These are phyloP conservation scores for Penicillium mononematosum DNA, from an alignment of 495 filamentous ascomycete genomes.

Conservation along the genomic window DNA sequence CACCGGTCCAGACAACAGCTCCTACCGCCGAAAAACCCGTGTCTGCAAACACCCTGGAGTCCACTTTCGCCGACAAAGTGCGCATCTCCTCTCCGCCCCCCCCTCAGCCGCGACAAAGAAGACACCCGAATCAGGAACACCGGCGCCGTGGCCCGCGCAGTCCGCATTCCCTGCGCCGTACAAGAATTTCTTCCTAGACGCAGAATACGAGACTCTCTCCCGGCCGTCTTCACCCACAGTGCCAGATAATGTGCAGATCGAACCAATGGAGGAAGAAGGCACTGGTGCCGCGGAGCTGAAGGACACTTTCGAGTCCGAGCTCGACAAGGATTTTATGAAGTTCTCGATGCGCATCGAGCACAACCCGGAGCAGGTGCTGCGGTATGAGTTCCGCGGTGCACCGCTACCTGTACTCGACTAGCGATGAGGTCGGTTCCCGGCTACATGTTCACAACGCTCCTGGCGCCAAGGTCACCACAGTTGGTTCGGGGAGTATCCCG, in stretches of 20 bases:
- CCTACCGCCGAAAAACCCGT: conserved; percentile 18
- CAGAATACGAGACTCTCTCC: conserved; percentile 83
- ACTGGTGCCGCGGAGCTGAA: conserved; percentile 66
- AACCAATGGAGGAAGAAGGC: conserved; percentile 52
- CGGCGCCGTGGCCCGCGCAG: conserved; percentile 70
- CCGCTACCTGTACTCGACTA: conserved; percentile 79
- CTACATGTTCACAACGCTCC: conserved; percentile 45
- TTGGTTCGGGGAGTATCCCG: conserved; percentile 53
- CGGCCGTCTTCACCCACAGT: conserved; percentile 43
- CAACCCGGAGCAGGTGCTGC: conserved; percentile 90
- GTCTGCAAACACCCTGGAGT: conserved; percentile 49
- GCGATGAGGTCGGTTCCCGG: conserved; percentile 68
- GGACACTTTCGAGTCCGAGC: conserved; percentile 75
- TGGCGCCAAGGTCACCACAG: conserved; percentile 29
- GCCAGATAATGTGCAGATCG: conserved; percentile 54
- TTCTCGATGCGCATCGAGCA: conserved; percentile 83
- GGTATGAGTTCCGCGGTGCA: conserved; percentile 81
- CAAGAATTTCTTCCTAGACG: conserved; percentile 79
- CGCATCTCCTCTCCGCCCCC: conserved; percentile 46
- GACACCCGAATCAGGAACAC: conserved; percentile 32
- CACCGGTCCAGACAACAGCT: conserved; percentile 42
- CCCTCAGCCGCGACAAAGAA: conserved; percentile 38
- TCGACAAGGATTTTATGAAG: conserved; percentile 87
- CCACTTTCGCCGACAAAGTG: conserved; percentile 71
- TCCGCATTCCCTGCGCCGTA: conserved; percentile 66